Conservation (phyloP, 441 rosid species). For the Flueggea neowawraea region DNA sequence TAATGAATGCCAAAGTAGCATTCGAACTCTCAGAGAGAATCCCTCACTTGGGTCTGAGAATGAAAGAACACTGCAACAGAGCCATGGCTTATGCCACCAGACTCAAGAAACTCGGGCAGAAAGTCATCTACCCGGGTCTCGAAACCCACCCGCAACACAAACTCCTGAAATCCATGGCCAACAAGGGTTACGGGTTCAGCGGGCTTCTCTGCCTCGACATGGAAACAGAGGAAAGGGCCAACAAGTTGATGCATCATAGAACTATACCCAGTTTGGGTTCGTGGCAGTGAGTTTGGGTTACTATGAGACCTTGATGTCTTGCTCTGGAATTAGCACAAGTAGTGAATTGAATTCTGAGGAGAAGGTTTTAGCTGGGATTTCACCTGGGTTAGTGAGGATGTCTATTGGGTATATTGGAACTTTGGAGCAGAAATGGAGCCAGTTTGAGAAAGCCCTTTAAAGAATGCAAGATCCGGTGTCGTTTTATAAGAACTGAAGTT, state of each 20-base stretch:
- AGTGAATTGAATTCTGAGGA: conserved; percentile 70
- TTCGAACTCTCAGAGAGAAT: conserved; percentile 78
- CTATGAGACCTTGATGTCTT: conserved; percentile 90
- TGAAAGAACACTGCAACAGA: conserved; percentile 84
- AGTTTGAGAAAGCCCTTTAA: conserved; percentile 69
- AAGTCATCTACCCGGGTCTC: conserved; percentile 84
- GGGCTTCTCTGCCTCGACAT: conserved; percentile 77
- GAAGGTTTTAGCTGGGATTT: conserved; percentile 72
- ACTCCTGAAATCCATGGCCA: conserved; percentile 52
- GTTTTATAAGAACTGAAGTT: too few species aligned
- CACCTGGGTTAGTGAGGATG: conserved; percentile 87
- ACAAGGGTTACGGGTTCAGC: conserved; percentile 75
- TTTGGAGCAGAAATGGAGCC: conserved; percentile 85
- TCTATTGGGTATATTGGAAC: conserved; percentile 84
- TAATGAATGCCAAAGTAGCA: conserved; percentile 96
- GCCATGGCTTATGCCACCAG: conserved; percentile 66
- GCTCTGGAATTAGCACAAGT: conserved; percentile 93
- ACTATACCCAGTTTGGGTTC: conserved; percentile 73
- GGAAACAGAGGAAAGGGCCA: conserved; percentile 87
- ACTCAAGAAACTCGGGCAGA: conserved; percentile 68
- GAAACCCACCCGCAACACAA: conserved; percentile 74
- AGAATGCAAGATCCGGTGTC: conserved; percentile 24
- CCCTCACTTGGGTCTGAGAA: conserved; percentile 79
- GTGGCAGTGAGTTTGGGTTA: conserved; percentile 98
- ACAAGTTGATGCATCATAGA: conserved; percentile 71